Evolutionary conservation across 257 asterid species (phyloP).

Genomic region (Nicotiana tabacum): DNA sequence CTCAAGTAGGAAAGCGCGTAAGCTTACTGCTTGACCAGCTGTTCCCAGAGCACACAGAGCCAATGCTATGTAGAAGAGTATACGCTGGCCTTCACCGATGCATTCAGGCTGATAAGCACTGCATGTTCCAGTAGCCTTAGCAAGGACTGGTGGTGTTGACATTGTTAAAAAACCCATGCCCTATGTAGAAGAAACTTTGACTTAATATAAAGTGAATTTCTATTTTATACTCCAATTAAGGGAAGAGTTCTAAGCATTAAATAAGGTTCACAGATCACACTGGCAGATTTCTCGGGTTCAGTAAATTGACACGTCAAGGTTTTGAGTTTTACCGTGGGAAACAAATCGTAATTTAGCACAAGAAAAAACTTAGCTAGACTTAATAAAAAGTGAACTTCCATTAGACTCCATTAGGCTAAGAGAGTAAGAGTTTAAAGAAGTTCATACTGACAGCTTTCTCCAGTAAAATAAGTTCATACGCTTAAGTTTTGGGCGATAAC

Average conservation of each 20-base stretch:
- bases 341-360: background rate
- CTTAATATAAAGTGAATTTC: background rate
- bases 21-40: slow-evolving; percentile 31
- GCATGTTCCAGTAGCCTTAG: slow-evolving; percentile 36
- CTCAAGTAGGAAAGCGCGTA: slow-evolving; percentile 13
- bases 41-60: slow-evolving; percentile 37
- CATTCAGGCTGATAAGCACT: slow-evolving; percentile 33
- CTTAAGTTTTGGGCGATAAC: background rate
- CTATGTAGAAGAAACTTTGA: slow-evolving; percentile 14
- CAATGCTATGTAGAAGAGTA: slow-evolving; percentile 43
- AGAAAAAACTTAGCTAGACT: background rate
- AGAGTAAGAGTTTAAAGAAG: background rate
- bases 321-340: background rate
- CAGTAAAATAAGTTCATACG: background rate
- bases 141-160: slow-evolving; percentile 52
- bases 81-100: slow-evolving; percentile 40
- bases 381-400: background rate
- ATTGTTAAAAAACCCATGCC: slow-evolving; percentile 47
- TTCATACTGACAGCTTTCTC: background rate
- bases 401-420: background rate
- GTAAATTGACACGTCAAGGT: background rate
- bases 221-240: background rate
- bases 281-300: background rate
- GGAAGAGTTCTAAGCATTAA: background rate
- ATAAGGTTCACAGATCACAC: background rate